Evolutionary conservation across 495 filamentous ascomycete genomes (phyloP).

Genomic region (Aspergillus bridgeri): DNA sequence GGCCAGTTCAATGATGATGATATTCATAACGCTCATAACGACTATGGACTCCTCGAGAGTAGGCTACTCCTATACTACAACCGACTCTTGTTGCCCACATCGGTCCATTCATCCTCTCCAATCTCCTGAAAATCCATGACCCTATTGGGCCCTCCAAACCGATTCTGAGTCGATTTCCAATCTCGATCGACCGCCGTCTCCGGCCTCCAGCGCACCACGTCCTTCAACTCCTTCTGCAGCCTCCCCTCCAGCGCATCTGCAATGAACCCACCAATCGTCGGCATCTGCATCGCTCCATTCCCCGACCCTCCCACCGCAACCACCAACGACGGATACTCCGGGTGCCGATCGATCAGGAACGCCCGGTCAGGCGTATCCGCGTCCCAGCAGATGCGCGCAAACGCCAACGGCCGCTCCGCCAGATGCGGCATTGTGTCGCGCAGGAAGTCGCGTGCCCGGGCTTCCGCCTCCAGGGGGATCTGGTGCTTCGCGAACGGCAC

Average conservation of each 20-base stretch:
- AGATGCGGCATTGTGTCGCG: conserved; percentile 51
- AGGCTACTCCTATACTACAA: background rate
- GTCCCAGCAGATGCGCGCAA: conserved; percentile 54
- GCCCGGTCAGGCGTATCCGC: conserved; percentile 50
- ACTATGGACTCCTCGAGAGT: too few species aligned
- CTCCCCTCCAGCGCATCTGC: conserved; percentile 43
- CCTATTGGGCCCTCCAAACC: conserved; percentile 40
- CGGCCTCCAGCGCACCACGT: conserved; percentile 49
- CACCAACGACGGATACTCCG: conserved; percentile 37
- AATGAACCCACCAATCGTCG: conserved; percentile 46
- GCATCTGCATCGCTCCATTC: conserved; percentile 50
- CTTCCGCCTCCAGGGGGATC: conserved; percentile 45
- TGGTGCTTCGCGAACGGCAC: conserved; percentile 47
- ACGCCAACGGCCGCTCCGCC: conserved; percentile 41
- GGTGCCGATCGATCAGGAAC: conserved; percentile 47
- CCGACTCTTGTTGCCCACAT: conserved; percentile 12
- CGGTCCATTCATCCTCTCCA: conserved; percentile 34
- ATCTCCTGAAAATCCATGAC: conserved; percentile 49
- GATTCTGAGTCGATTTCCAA: conserved; percentile 48
- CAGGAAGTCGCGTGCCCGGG: conserved; percentile 40
- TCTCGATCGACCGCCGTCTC: conserved; percentile 44
- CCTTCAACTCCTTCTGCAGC: conserved; percentile 34
- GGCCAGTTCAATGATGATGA: too few species aligned
- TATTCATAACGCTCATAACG: too few species aligned
- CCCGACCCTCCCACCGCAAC: conserved; percentile 51